phyloP scores from a whole-genome alignment of 495 filamentous ascomycete species.

The Achaetomiella virescens region DNA sequence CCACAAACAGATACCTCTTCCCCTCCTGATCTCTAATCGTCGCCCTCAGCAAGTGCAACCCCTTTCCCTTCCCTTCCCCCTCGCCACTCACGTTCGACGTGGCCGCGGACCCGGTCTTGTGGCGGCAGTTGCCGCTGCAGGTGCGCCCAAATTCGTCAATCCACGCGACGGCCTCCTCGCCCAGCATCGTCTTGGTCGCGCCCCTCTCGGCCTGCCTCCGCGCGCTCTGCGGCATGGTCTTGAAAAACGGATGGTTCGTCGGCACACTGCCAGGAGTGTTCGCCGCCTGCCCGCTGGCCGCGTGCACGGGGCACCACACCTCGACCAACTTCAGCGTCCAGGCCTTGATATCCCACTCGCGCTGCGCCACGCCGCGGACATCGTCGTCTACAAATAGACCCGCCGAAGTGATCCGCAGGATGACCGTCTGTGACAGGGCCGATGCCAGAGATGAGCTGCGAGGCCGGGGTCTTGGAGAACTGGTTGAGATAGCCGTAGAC shows the following conservation, averaged over 20 bases:
- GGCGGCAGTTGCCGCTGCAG: slow-evolving; percentile 57
- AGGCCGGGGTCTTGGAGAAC: slow-evolving; percentile 71
- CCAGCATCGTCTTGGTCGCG: slow-evolving; percentile 43
- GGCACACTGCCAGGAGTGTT: slow-evolving; percentile 25
- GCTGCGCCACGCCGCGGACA: slow-evolving; percentile 72
- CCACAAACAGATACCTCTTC: slow-evolving; percentile 74
- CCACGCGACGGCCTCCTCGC: slow-evolving; percentile 58
- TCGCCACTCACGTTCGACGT: slow-evolving; percentile 25
- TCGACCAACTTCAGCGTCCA: slow-evolving; percentile 93
- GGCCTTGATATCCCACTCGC: slow-evolving; percentile 97
- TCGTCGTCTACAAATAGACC: slow-evolving; percentile 97
- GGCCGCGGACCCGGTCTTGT: slow-evolving; percentile 33
- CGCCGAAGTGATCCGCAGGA: slow-evolving; percentile 78
- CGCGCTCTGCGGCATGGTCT: slow-evolving; percentile 30
- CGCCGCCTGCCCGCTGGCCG: slow-evolving; percentile 34
- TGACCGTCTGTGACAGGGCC: slow-evolving; percentile 80
- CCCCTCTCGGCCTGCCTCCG: slow-evolving; percentile 40
- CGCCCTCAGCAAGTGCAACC: slow-evolving; percentile 74
- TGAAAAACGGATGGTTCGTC: slow-evolving; percentile 35
- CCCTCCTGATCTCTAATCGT: slow-evolving; percentile 78
- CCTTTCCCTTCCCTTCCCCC: slow-evolving; percentile 46
- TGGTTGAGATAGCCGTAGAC: slow-evolving; percentile 86
- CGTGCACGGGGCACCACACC: slow-evolving; percentile 68
- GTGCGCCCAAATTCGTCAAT: slow-evolving; percentile 51
- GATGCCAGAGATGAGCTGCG: slow-evolving; percentile 70